phyloP scores from a whole-genome alignment of 2,329 filamentous ascomycete species.

The Aspergillus glaucus region DNA sequence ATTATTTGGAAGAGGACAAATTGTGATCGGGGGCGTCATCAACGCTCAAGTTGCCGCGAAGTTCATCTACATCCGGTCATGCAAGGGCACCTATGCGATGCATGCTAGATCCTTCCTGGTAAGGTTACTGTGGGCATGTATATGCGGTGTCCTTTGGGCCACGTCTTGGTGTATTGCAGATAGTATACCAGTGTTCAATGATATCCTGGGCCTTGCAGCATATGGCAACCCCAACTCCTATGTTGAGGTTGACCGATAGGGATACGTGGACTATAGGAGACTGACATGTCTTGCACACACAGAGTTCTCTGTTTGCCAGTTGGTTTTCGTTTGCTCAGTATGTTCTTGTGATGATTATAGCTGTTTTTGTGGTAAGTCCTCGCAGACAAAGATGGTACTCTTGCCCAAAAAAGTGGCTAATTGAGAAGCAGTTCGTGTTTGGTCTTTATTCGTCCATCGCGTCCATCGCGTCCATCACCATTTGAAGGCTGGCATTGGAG shows the following conservation, averaged over 20 bases:
- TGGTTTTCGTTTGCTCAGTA: constrained; percentile 51
- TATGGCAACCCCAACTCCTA: neutral
- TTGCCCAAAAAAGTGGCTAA: constrained; percentile 1
- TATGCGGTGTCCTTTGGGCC: constrained; percentile 51
- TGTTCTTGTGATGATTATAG: constrained; percentile 9
- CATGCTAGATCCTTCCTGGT: constrained; percentile 41
- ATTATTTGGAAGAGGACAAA: constrained; percentile 23
- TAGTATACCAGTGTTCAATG: constrained; percentile 61
- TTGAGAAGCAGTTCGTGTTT: constrained; percentile 15
- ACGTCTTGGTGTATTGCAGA: constrained; percentile 60
- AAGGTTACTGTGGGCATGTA: constrained; percentile 50
- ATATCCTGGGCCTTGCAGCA: constrained; percentile 54
- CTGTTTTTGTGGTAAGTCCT: constrained; percentile 9
- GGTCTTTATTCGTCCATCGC: constrained; percentile 21
- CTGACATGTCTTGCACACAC: neutral
- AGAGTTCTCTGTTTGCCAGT: constrained; percentile 51
- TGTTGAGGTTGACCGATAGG: too few species aligned
- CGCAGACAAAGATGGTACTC: neutral
- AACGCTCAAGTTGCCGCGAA: constrained; percentile 59
- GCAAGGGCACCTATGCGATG: constrained; percentile 50
- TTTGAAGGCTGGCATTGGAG: constrained; percentile 8
- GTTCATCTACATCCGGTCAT: constrained; percentile 57
- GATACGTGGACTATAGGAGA: too few species aligned
- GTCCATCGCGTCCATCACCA: constrained; percentile 15
- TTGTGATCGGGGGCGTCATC: constrained; percentile 62